phyloP scores from a whole-genome alignment of 1,284 basidiomycete genomes.

The Microstroma glucosiphilum region DNA sequence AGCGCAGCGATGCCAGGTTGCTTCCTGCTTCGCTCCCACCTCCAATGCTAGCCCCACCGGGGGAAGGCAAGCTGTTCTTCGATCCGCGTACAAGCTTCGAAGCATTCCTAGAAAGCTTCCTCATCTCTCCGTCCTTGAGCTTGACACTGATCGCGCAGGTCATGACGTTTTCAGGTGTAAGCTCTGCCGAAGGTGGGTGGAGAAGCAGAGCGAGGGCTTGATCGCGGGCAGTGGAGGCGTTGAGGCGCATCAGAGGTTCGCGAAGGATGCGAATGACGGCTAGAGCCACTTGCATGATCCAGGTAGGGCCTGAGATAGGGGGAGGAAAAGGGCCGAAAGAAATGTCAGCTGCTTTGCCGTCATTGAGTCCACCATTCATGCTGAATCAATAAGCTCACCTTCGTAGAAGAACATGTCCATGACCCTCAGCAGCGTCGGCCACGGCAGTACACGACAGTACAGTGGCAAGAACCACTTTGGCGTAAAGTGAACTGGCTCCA shows the following conservation, averaged over 20 bases:
- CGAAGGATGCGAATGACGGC: constrained; percentile 61
- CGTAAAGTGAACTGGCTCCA: constrained; percentile 46
- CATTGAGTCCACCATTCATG: neutral
- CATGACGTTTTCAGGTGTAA: constrained; percentile 57
- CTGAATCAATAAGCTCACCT: constrained; percentile 44
- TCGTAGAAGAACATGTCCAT: constrained; percentile 85
- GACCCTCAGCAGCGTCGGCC: constrained; percentile 67
- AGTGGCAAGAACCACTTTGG: constrained; percentile 53
- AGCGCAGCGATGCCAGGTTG: too few relatives aligned
- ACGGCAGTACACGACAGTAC: constrained; percentile 71
- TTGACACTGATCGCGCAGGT: constrained; percentile 62
- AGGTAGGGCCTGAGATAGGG: constrained; percentile 61
- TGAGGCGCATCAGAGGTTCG: constrained; percentile 59
- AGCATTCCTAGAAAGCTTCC: constrained; percentile 57
- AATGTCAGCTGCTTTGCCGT: neutral
- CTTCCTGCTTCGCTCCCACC: too few relatives aligned
- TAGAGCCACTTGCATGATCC: constrained; percentile 71
- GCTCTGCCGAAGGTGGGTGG: constrained; percentile 53
- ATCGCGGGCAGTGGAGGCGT: constrained; percentile 54
- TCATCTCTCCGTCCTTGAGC: constrained; percentile 73
- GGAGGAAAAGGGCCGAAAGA: constrained; percentile 7
- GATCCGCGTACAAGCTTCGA: constrained; percentile 37
- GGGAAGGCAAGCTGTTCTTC: neutral
- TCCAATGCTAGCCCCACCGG: too few relatives aligned
- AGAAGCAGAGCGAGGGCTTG: constrained; percentile 58